These are phyloP conservation scores for Leccinum fibrillosum DNA, from an alignment of 768 basidiomycete genomes.

Conservation along the genomic window DNA sequence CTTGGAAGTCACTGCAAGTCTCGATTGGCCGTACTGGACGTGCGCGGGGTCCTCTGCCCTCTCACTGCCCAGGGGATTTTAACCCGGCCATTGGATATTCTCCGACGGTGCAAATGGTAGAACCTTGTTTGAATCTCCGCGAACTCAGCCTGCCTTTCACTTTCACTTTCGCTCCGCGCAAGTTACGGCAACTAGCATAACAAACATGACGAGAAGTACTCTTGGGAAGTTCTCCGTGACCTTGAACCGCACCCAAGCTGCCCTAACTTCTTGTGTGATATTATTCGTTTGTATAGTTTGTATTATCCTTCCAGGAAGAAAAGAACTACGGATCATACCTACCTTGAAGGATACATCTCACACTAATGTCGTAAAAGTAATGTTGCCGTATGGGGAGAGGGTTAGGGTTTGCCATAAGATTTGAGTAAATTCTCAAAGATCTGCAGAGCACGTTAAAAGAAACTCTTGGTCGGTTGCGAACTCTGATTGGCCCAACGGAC, in stretches of 20 bases:
- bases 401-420: not conserved
- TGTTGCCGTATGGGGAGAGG: not conserved
- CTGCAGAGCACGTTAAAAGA: not conserved
- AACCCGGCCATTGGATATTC: too few species aligned
- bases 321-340: not conserved
- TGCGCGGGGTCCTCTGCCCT: slow-evolving; percentile 40
- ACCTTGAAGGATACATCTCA: not conserved
- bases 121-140: slow-evolving; percentile 23
- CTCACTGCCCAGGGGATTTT: slow-evolving; percentile 46
- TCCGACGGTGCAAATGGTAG: not conserved
- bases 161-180: slow-evolving; percentile 8
- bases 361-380: not conserved
- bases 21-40: slow-evolving; percentile 53
- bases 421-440: not conserved
- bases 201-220: not conserved
- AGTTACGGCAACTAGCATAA: slow-evolving; percentile 2
- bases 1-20: slow-evolving; percentile 57
- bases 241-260: not conserved
- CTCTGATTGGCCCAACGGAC: not conserved
- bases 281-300: not conserved
- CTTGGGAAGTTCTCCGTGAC: not conserved
- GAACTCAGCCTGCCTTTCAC: not conserved
- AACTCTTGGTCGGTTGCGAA: not conserved
- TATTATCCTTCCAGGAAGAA: not conserved
- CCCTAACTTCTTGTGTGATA: not conserved